Percentiles rank a stretch among this genome's conserved stretches.
Conservation (phyloP, 306 rosid genomes). For the Prunus fruticosa region DNA sequence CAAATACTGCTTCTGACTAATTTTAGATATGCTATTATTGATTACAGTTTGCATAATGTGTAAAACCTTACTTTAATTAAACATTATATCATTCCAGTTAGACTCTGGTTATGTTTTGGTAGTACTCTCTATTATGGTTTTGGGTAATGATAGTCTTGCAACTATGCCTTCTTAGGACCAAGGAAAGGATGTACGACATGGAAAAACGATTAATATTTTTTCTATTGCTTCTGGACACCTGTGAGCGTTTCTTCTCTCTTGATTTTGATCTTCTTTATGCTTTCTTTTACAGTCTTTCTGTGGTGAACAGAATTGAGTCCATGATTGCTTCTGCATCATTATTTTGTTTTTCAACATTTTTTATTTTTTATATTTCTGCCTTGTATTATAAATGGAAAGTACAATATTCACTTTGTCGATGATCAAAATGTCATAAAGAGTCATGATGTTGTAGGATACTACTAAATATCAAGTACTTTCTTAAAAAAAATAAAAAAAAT, state of each 20-base stretch:
- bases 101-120: background rate
- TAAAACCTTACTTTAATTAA: background rate
- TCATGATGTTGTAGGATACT: background rate
- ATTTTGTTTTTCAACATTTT: background rate
- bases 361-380: background rate
- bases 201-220: constrained; percentile 85
- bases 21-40: background rate
- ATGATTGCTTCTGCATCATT: background rate
- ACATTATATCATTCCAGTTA: background rate
- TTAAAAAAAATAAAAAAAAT: too few species aligned
- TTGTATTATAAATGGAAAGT: background rate
- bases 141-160: constrained; percentile 10
- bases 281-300: background rate
- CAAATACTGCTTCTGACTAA: background rate
- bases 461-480: background rate
- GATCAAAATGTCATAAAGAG: background rate
- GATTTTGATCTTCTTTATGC: constrained; percentile 1
- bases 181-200: constrained; percentile 62
- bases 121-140: background rate
- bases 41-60: background rate
- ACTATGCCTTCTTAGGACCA: constrained; percentile 47
- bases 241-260: constrained; percentile 52
- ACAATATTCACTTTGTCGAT: background rate
- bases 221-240: constrained; percentile 98
- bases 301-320: background rate